phyloP scores from a whole-genome alignment of 73 alveolate genomes.

The Symbiodinium natans region DNA sequence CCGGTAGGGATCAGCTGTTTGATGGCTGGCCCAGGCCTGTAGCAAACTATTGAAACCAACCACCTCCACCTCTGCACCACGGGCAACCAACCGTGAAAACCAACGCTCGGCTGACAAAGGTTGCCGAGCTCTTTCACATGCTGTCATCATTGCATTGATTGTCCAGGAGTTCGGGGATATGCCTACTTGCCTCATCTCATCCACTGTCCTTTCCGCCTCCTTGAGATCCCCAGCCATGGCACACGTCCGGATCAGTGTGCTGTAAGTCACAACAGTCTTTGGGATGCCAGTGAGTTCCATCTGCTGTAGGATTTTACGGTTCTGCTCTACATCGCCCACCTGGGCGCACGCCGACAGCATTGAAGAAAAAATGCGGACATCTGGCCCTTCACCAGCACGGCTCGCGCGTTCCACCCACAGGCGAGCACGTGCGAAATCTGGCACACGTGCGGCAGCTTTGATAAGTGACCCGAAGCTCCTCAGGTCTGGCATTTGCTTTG shows the following conservation, averaged over 20 bases:
- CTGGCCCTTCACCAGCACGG: background rate
- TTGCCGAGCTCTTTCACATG: background rate
- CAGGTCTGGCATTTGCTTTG: conserved; percentile 4
- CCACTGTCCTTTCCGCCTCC: conserved; percentile 36
- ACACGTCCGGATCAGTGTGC: conserved; percentile 31
- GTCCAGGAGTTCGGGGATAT: conserved; percentile 14
- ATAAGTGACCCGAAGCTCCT: conserved; percentile 18
- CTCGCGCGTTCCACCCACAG: conserved; percentile 23
- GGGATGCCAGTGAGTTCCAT: conserved; percentile 22
- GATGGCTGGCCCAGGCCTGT: background rate
- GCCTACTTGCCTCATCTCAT: background rate
- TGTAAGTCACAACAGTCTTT: conserved; percentile 25
- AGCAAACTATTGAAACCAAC: conserved; percentile 40
- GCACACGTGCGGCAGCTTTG: conserved; percentile 50
- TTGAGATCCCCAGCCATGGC: conserved; percentile 1
- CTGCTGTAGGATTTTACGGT: background rate
- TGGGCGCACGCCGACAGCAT: conserved; percentile 24
- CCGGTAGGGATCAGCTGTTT: background rate
- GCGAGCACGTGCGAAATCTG: conserved; percentile 29
- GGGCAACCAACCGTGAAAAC: background rate
- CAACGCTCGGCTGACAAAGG: conserved; percentile 31
- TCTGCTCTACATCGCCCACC: background rate
- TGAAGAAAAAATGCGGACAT: conserved; percentile 4
- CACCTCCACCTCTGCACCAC: background rate
- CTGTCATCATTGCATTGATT: conserved; percentile 53